Percentiles rank a stretch among this genome's conserved stretches.
phyloP scores from a whole-genome alignment of 1,139 yeast genomes.

The Saccharomyces uvarum region DNA sequence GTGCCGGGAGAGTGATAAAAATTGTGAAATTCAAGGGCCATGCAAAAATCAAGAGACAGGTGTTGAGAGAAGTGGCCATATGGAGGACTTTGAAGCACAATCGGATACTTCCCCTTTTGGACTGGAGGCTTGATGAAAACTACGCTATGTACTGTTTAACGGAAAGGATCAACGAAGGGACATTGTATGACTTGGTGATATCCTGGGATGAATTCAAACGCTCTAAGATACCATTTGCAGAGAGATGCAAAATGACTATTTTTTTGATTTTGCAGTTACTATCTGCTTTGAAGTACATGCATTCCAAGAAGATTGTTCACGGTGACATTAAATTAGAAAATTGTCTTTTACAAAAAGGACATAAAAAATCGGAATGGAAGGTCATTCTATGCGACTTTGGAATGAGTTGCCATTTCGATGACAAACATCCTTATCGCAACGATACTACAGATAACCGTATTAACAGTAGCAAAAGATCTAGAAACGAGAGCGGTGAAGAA shows the following conservation, averaged over 20 bases:
- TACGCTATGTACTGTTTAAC: conserved; percentile 67
- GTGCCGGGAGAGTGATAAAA: conserved; percentile 61
- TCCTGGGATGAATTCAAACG: conserved; percentile 50
- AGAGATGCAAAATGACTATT: conserved; percentile 36
- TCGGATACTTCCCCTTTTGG: conserved; percentile 54
- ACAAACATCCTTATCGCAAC: conserved; percentile 7
- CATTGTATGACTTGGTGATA: conserved; percentile 68
- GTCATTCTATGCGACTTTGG: conserved; percentile 81
- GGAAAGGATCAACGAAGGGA: conserved; percentile 68
- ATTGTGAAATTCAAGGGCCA: conserved; percentile 52
- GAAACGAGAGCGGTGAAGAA: not conserved
- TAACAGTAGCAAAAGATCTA: not conserved
- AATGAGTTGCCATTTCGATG: conserved; percentile 42
- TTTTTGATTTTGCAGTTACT: conserved; percentile 42
- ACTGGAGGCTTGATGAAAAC: conserved; percentile 50
- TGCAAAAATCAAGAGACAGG: conserved; percentile 41
- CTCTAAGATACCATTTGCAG: conserved; percentile 19
- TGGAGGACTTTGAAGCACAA: conserved; percentile 68
- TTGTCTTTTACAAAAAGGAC: conserved; percentile 44
- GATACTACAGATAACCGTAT: conserved; percentile 24
- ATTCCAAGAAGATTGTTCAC: conserved; percentile 65
- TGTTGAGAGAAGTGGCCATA: conserved; percentile 61
- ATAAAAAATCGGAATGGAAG: conserved; percentile 34
- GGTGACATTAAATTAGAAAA: conserved; percentile 88
- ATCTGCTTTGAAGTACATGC: conserved; percentile 63